Evolutionary conservation across 2,329 filamentous ascomycete genomes (phyloP).

Genomic region (Rhynchosporium graminicola): DNA sequence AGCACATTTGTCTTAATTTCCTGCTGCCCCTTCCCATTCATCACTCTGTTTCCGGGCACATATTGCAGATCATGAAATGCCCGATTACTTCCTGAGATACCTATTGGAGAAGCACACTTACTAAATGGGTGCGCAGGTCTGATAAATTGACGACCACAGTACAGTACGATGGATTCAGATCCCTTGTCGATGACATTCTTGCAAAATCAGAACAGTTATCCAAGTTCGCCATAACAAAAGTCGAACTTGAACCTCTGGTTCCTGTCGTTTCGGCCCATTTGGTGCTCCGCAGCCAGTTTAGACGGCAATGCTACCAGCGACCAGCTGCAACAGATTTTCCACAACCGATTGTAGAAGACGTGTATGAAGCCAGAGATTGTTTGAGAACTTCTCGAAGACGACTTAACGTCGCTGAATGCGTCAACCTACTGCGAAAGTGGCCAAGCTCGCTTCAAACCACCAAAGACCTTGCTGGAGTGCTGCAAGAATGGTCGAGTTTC

Average conservation of each 20-base stretch:
- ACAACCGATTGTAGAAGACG: neutral
- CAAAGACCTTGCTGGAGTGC: conserved; percentile 31
- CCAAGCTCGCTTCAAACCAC: conserved; percentile 33
- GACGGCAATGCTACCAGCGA: conserved; percentile 21
- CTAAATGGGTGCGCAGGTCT: neutral
- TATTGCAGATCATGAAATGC: too few relatives aligned
- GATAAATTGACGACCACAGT: conserved; percentile 42
- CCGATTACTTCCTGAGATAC: too few relatives aligned
- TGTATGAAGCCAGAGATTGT: conserved; percentile 27
- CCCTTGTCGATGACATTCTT: conserved; percentile 25
- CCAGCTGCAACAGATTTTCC: neutral
- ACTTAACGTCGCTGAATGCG: conserved; percentile 33
- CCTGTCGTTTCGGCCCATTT: conserved; percentile 21
- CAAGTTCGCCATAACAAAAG: conserved; percentile 22
- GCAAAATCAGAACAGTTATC: conserved; percentile 27
- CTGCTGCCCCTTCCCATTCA: neutral
- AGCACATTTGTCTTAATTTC: neutral
- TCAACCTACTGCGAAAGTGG: conserved; percentile 33
- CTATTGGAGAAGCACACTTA: neutral
- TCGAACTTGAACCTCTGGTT: conserved; percentile 5
- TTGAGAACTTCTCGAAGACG: conserved; percentile 10
- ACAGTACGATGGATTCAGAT: conserved; percentile 43
- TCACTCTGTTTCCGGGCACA: too few relatives aligned
- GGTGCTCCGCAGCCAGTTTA: conserved; percentile 17
- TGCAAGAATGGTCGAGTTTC: conserved; percentile 43